These are phyloP conservation scores for Heritiera littoralis DNA, from an alignment of 345 rosid species.

Conservation along the genomic window DNA sequence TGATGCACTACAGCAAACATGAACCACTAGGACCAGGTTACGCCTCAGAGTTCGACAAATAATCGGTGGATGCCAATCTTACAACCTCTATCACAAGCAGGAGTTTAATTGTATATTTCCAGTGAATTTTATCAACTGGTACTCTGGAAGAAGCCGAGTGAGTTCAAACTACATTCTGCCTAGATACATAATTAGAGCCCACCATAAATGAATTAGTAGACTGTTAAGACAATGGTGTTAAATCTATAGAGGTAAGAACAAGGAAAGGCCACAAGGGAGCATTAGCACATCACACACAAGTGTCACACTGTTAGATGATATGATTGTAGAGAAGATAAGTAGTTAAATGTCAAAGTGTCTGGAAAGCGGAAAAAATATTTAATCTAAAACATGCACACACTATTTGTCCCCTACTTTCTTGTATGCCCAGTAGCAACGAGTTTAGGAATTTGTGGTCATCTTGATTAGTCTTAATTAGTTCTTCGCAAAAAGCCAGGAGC, in stretches of 20 bases:
- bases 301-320: background rate
- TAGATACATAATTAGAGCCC: background rate
- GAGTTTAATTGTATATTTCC: conserved; percentile 3
- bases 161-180: background rate
- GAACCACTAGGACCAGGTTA: conserved; percentile 1
- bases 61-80: conserved; percentile 4
- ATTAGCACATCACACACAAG: conserved; percentile 10
- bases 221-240: background rate
- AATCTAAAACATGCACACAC: background rate
- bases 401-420: background rate
- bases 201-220: background rate
- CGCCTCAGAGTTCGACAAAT: background rate
- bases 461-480: background rate
- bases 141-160: background rate
- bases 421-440: background rate
- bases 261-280: background rate
- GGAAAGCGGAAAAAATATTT: background rate
- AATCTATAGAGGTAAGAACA: background rate
- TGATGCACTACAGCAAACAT: conserved; percentile 11
- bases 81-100: conserved; percentile 13
- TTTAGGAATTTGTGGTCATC: background rate
- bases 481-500: background rate
- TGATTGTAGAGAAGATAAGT: background rate
- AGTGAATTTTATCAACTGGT: background rate
- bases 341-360: conserved; percentile 9